Evolutionary conservation across 306 rosid species (phyloP), one percentile per base, ranked within the genome.

Genomic region (Hippophae rhamnoides): DNA sequence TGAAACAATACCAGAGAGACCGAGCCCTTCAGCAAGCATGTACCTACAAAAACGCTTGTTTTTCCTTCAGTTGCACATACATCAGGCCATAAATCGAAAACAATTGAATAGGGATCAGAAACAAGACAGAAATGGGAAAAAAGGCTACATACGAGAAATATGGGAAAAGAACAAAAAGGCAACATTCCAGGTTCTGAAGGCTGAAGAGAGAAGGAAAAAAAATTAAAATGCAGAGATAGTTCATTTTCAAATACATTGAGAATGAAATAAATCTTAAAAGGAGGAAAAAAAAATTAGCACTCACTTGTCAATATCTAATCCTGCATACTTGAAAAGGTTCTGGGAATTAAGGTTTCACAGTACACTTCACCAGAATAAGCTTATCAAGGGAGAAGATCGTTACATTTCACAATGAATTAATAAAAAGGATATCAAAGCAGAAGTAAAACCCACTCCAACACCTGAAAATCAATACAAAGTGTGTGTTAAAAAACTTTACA

Each of bases 251-350:
- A 57, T 44, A 47, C n/a, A 53, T 63, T 38, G 61, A n/a, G 52
- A 65, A 70, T 47, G 46, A 63, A 43, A 67, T 64, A 54, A 49
- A 49, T 57, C 42, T 51, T 55, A 57, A 42, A 9, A 42, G n/a
- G 61, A 73, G 61, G 72, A 67, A 58, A 56, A 58, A 58, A 61
- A n/a, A 10, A 54, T 54, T 26, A 18, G 26, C 10, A 78, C 90
- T 86, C 72, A 92, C 99, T 80, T 92, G 84, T 92, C 99, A 78
- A 85, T 80, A 72, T 92, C 97, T 77, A 92, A 80, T 52, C 99
- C 95, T 64, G 99, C 99, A 85, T 92, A 92, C 96, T 92, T 92
- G 62, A 92, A 92, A 62, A 92, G 89, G 99, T 92, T 65, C 74
- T 68, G 52, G 61, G 49, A 67, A 84, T 88, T 86, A 88, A 88